phyloP scores from a whole-genome alignment of 2,329 filamentous ascomycete species.

The Fusarium pseudoanthophilum region DNA sequence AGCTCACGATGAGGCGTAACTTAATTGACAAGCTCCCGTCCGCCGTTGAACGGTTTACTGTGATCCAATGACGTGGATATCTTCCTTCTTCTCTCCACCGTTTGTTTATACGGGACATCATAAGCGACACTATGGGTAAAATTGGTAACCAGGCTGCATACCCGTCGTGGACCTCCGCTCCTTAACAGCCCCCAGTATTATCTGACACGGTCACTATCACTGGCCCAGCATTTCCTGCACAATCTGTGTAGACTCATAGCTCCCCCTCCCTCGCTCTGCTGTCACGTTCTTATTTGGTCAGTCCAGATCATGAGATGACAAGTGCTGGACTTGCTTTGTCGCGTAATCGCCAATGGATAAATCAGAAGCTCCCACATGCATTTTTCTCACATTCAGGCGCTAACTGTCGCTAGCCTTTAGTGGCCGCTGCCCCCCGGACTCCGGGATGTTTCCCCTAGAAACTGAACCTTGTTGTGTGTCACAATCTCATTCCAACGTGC shows the following conservation, averaged over 20 bases:
- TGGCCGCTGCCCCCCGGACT: conserved; percentile 29
- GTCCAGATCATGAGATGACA: conserved; percentile 8
- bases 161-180: conserved; percentile 13
- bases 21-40: neutral
- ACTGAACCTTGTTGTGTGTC: conserved; percentile 21
- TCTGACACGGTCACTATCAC: conserved; percentile 20
- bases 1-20: neutral
- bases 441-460: conserved; percentile 22
- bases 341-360: conserved; percentile 15
- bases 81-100: neutral
- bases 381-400: conserved; percentile 21
- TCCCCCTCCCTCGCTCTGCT: conserved; percentile 26
- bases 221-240: conserved; percentile 17
- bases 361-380: conserved; percentile 23
- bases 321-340: conserved; percentile 1
- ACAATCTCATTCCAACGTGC: conserved; percentile 1
- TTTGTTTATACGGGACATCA: neutral
- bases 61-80: neutral
- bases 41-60: conserved; percentile 3
- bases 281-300: conserved; percentile 28
- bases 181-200: conserved; percentile 11
- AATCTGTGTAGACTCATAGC: neutral
- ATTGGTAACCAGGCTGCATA: conserved; percentile 6
- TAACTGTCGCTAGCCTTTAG: conserved; percentile 33
- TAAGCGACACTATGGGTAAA: neutral